A percentile compares a stretch with the other conserved stretches of the same genome.
Conservation (phyloP, 192 early-diverging fungal genomes). For the Gonapodya sp. region DNA sequence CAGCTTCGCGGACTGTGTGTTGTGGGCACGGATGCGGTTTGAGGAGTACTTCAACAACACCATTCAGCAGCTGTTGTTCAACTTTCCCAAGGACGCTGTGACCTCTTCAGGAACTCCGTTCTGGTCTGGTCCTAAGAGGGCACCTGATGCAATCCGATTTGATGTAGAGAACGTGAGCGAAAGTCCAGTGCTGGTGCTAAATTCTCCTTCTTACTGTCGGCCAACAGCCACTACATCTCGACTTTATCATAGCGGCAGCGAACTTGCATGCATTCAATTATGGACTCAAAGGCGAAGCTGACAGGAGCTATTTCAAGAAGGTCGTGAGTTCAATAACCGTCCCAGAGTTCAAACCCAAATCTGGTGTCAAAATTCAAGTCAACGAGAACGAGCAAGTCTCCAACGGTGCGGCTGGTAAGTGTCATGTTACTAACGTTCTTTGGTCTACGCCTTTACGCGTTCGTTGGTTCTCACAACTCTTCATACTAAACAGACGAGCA, state of each 20-base stretch:
- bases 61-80: conserved; percentile 90
- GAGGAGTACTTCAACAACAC: conserved; percentile 88
- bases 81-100: conserved; percentile 87
- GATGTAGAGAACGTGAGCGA: conserved; percentile 54
- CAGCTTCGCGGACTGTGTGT: conserved; percentile 84
- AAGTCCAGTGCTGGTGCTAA: conserved; percentile 8
- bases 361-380: conserved; percentile 94
- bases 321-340: conserved; percentile 52
- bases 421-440: neutral
- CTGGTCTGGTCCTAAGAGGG: conserved; percentile 96
- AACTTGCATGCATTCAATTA: conserved; percentile 96
- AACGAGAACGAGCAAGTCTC: conserved; percentile 72
- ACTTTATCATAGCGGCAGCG: conserved; percentile 83
- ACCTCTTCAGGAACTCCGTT: conserved; percentile 84
- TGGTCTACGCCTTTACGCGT: neutral
- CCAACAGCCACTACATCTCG: conserved; percentile 58
- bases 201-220: neutral
- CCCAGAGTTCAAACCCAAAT: conserved; percentile 76
- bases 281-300: conserved; percentile 61
- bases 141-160: conserved; percentile 74
- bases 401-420: conserved; percentile 31
- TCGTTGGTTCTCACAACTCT: neutral
- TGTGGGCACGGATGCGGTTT: conserved; percentile 85
- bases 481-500: conserved; percentile 23
- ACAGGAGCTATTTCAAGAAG: conserved; percentile 58